Evolutionary conservation across 345 rosid species (phyloP).

Genomic region (Sonneratia caseolaris): DNA sequence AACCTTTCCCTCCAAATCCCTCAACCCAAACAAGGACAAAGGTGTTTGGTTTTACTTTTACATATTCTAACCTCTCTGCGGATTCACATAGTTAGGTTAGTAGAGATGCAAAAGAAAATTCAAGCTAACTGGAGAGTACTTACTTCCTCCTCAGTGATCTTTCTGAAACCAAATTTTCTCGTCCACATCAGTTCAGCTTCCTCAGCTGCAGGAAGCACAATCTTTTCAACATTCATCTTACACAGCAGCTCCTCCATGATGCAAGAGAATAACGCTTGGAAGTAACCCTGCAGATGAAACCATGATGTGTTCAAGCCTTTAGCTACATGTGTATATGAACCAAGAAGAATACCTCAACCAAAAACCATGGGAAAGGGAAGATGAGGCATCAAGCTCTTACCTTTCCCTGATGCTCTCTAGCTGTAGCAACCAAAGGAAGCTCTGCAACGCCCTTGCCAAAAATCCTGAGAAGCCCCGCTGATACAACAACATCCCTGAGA

Average conservation of each 20-base stretch:
- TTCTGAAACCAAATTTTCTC: conserved; percentile 72
- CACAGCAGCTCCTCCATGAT: conserved; percentile 77
- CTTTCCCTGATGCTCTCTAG: conserved; percentile 82
- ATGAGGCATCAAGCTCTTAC: conserved; percentile 29
- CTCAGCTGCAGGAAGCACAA: conserved; percentile 96
- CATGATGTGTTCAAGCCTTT: background rate
- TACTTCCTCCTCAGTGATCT: conserved; percentile 64
- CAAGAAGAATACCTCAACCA: background rate
- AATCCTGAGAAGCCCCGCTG: conserved; percentile 91
- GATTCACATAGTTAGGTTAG: background rate
- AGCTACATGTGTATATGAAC: background rate
- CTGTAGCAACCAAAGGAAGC: conserved; percentile 94
- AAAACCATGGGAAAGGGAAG: background rate
- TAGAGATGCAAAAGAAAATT: background rate
- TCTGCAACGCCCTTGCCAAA: conserved; percentile 91
- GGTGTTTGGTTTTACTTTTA: background rate
- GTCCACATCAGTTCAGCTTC: conserved; percentile 96
- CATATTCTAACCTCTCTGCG: background rate
- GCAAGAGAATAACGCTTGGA: conserved; percentile 78
- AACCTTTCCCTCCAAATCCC: too few species aligned
- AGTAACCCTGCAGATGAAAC: conserved; percentile 55
- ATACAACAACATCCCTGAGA: conserved; percentile 69
- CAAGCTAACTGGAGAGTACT: conserved; percentile 13
- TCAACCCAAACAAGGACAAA: background rate
- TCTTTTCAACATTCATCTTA: conserved; percentile 64